Evolutionary conservation across 2,329 filamentous ascomycete genomes (phyloP), one percentile per base, ranked within the genome.

Genomic region (Neobulgaria alba): DNA sequence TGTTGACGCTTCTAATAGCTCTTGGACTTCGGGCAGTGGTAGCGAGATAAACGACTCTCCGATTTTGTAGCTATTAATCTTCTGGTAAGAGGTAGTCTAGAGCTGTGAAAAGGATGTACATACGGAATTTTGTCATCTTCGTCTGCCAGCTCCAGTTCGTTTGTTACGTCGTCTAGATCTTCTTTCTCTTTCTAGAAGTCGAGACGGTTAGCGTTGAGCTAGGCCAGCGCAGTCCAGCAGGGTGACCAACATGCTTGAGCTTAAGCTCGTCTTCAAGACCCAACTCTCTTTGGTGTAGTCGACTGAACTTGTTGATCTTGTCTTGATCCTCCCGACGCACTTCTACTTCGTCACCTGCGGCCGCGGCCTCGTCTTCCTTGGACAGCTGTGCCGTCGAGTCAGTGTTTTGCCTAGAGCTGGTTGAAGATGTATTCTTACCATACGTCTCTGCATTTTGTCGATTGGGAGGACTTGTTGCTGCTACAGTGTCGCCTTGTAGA

Each of bases 261-360:
- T 83, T 82, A 50, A 96, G 66, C 54, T 92, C 79, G 35, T 93
- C 88, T 59, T 93, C 81, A 3, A 96, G 63, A 3, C 72, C 64
- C 23, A 83, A 72, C 61, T 95, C 85, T 38, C 85, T 82, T 61
- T 93, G 87, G 63, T 98, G 92, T 48, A 98, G 71, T 33, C 88
- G 81, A 64, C 89, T 95, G 72, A 98, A 98, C 51, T 80, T 82
- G 67, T 98, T 98, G 77, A 98, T 98, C 67, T 92, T 94, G 68
- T 96, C 89, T 65, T 98, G 92, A 62, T 98, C 92, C 63, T 96
- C 89, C 58, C 89, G 84, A 46, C 92, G 85, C 44, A 98, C 92
- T 64, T 95, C 85, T 55, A 88, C 82, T 61, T 98, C 92, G 52
- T 92, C 84, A 47, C 77, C 75, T 38, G 72, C 73, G 15, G 79